Conservation (phyloP, 2,329 filamentous ascomycete species). For the Colletotrichum abscissum region DNA sequence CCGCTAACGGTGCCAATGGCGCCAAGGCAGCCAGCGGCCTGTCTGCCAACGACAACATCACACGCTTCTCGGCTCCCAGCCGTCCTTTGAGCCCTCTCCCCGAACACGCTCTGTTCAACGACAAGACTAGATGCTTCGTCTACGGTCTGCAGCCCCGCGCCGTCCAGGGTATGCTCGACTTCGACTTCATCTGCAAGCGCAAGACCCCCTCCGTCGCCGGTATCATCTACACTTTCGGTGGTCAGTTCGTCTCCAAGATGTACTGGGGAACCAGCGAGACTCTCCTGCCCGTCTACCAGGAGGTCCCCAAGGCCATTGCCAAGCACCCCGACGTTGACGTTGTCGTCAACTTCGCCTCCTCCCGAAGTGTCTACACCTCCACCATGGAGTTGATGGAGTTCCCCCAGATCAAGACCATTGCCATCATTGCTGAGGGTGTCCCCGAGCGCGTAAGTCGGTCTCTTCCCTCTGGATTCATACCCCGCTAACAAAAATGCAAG, state of each 20-base stretch:
- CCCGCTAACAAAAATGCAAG: slow-evolving; percentile 54
- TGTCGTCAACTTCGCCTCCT: slow-evolving; percentile 99
- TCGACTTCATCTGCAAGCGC: slow-evolving; percentile 99
- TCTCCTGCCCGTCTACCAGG: slow-evolving; percentile 97
- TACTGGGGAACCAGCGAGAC: slow-evolving; percentile 99
- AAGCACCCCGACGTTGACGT: slow-evolving; percentile 98
- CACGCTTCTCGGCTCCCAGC: slow-evolving; percentile 93
- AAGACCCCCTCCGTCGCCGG: slow-evolving; percentile 95
- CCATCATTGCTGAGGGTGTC: slow-evolving; percentile 99
- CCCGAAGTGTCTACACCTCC: slow-evolving; percentile 97
- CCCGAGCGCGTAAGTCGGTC: slow-evolving; percentile 84
- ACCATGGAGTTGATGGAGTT: slow-evolving; percentile 98
- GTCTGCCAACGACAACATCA: slow-evolving; percentile 98
- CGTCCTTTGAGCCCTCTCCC: slow-evolving; percentile 90
- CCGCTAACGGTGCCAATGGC: slow-evolving; percentile 62
- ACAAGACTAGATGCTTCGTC: slow-evolving; percentile 99
- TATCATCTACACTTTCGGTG: slow-evolving; percentile 99
- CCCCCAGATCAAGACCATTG: slow-evolving; percentile 98
- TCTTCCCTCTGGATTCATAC: not conserved
- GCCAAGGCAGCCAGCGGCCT: slow-evolving; percentile 57
- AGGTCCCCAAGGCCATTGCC: slow-evolving; percentile 88
- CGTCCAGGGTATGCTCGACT: slow-evolving; percentile 95
- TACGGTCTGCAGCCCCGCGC: slow-evolving; percentile 98
- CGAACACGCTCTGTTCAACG: slow-evolving; percentile 93
- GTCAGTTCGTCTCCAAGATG: slow-evolving; percentile 99